Evolutionary conservation across 352 stramenopile genomes (phyloP).

Genomic region (Phytophthora podocarpi): DNA sequence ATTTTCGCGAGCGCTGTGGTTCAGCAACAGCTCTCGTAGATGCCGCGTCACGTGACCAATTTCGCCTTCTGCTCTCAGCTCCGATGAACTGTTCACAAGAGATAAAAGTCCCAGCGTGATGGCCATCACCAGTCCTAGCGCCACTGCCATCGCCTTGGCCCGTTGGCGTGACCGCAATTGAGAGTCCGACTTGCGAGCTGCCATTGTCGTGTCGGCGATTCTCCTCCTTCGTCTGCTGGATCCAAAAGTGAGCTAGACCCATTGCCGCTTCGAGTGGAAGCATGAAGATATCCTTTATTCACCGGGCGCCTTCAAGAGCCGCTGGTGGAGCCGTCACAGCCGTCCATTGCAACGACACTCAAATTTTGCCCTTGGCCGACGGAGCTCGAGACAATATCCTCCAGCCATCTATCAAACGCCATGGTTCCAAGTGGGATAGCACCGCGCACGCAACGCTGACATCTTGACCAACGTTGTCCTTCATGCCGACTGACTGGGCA

Average conservation of each 20-base stretch:
- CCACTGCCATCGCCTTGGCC: slow-evolving; percentile 8
- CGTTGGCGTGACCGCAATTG: slow-evolving; percentile 8
- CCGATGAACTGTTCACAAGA: slow-evolving; percentile 6
- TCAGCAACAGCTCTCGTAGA: slow-evolving; percentile 1
- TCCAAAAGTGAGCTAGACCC: no score
- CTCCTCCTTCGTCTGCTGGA: background rate
- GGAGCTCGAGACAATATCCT: no score
- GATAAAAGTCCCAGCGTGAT: slow-evolving; percentile 23
- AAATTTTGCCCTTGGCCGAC: no score
- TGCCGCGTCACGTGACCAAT: slow-evolving; percentile 4
- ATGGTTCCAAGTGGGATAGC: slow-evolving; percentile 6
- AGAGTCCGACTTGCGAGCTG: background rate
- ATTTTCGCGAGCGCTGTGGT: background rate
- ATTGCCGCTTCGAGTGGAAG: no score
- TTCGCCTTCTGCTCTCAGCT: background rate
- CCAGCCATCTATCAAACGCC: background rate
- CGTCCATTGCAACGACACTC: background rate
- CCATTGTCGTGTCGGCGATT: background rate
- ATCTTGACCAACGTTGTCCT: background rate
- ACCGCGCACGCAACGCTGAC: background rate
- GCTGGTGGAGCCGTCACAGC: background rate
- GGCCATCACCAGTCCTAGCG: slow-evolving; percentile 16
- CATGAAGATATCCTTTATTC: slow-evolving; percentile 4
- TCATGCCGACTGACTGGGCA: no score
- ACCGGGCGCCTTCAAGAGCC: background rate